Conservation (phyloP, 2,329 filamentous ascomycete genomes). For the Aspergillus spinulosporus region DNA sequence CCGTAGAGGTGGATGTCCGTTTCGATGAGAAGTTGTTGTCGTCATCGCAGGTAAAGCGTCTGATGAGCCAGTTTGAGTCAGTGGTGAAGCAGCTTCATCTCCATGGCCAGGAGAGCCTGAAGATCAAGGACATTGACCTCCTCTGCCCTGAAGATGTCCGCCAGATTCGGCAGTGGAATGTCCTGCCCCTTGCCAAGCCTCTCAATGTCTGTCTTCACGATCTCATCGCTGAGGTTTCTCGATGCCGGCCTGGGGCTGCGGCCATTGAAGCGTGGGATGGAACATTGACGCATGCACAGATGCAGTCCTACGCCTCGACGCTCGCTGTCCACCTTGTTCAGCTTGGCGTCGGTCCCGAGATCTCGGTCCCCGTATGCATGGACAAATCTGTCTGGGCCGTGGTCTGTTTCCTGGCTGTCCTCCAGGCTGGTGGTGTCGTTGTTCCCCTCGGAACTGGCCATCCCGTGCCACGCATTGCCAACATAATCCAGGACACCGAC, state of each 20-base stretch:
- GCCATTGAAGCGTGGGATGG: not conserved
- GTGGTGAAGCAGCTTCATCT: not conserved
- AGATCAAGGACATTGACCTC: not conserved
- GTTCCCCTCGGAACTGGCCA: not conserved
- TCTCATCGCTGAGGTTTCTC: not conserved
- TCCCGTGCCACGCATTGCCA: not conserved
- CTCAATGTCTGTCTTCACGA: not conserved
- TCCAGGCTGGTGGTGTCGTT: not conserved
- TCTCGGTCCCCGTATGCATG: not conserved
- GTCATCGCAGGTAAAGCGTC: not conserved
- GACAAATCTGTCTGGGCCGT: not conserved
- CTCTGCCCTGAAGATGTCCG: not conserved
- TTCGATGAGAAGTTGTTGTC: not conserved
- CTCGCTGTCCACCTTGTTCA: not conserved
- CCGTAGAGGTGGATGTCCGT: not conserved
- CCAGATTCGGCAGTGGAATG: not conserved
- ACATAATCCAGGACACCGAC: not conserved
- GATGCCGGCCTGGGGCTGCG: not conserved
- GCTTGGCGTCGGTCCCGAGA: not conserved
- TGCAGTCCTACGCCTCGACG: not conserved
- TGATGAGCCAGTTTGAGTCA: not conserved
- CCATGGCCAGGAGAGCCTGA: not conserved
- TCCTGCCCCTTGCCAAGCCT: not conserved
- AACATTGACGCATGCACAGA: not conserved
- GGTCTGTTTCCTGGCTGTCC: not conserved